Percentiles rank a stretch among this genome's conserved stretches.
phyloP scores from a whole-genome alignment of 2,329 filamentous ascomycete species.

The Phialemoniopsis sp. region DNA sequence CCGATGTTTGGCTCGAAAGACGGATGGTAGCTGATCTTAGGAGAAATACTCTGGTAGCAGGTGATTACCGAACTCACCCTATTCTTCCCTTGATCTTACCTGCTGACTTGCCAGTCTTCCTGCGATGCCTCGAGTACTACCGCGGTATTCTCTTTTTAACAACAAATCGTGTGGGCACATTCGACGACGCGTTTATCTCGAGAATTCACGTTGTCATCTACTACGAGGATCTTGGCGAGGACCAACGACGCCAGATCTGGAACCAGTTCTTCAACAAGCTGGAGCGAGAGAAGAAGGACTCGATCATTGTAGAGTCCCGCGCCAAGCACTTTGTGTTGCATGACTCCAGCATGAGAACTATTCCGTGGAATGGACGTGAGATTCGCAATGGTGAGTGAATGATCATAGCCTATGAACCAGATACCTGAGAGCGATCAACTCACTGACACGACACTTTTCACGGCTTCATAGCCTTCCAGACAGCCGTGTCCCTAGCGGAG shows the following conservation, averaged over 20 bases:
- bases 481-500: slow-evolving; percentile 22
- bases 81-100: neutral
- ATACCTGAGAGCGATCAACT: no score
- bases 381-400: slow-evolving; percentile 17
- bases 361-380: slow-evolving; percentile 16
- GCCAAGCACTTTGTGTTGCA: slow-evolving; percentile 3
- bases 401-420: neutral
- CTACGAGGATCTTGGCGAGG: slow-evolving; percentile 4
- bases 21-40: slow-evolving; percentile 11
- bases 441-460: no score
- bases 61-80: neutral
- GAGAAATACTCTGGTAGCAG: slow-evolving; percentile 16
- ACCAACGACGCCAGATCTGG: slow-evolving; percentile 4
- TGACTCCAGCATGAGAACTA: neutral
- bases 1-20: slow-evolving; percentile 18
- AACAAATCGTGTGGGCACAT: slow-evolving; percentile 21
- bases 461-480: slow-evolving; percentile 19
- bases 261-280: slow-evolving; percentile 6
- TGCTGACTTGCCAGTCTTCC: slow-evolving; percentile 16
- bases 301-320: neutral
- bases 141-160: slow-evolving; percentile 7
- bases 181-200: slow-evolving; percentile 27
- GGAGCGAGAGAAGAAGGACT: neutral
- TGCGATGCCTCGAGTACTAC: slow-evolving; percentile 19
- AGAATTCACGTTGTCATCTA: slow-evolving; percentile 9